Conservation (phyloP, 768 basidiomycete species). For the Dendrothele bispora region DNA sequence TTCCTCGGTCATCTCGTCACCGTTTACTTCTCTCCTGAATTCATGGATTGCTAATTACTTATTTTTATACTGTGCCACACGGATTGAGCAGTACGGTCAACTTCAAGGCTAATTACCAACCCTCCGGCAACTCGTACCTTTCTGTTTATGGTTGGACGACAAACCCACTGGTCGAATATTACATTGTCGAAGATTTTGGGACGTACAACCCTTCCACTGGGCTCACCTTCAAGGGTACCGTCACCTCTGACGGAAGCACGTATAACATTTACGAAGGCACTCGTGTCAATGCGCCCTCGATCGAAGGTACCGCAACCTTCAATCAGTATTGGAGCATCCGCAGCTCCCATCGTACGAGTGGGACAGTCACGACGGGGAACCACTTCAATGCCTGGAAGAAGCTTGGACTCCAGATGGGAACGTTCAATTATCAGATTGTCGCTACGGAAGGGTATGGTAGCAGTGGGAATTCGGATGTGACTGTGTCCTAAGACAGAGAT, state of each 20-base stretch:
- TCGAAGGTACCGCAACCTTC: constrained; percentile 33
- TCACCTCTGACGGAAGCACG: constrained; percentile 28
- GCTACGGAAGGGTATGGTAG: constrained; percentile 26
- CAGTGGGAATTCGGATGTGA: constrained; percentile 14
- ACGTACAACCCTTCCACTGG: constrained; percentile 26
- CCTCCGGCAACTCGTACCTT: constrained; percentile 30
- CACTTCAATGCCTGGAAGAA: constrained; percentile 28
- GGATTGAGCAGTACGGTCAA: constrained; percentile 21
- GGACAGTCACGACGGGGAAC: constrained; percentile 16
- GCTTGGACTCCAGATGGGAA: constrained; percentile 21
- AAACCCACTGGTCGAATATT: constrained; percentile 33
- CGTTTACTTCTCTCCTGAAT: too few species aligned
- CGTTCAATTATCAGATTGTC: constrained; percentile 27
- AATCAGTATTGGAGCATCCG: constrained; percentile 29
- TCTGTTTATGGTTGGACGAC: constrained; percentile 34
- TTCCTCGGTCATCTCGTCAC: too few species aligned
- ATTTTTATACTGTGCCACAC: neutral
- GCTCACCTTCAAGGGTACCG: constrained; percentile 24
- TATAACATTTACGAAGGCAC: constrained; percentile 30
- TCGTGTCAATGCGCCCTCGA: constrained; percentile 34
- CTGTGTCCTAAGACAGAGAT: neutral
- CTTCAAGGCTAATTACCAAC: constrained; percentile 24
- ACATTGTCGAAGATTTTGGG: constrained; percentile 30
- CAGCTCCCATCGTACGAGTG: constrained; percentile 12
- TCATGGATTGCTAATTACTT: neutral